These are phyloP conservation scores for Heritiera littoralis DNA, from an alignment of 345 rosid genomes.

Conservation along the genomic window DNA sequence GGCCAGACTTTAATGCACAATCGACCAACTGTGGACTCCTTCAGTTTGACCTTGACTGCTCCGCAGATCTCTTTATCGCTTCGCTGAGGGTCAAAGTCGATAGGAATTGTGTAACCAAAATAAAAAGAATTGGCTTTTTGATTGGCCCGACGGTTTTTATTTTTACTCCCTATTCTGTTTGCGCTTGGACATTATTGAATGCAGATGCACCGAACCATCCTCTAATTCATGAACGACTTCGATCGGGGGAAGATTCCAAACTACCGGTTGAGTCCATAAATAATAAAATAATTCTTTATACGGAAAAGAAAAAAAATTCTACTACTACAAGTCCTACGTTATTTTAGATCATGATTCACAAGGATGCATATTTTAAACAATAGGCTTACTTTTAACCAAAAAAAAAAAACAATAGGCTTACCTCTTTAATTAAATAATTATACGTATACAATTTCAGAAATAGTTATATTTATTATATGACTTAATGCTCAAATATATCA, in stretches of 20 bases:
- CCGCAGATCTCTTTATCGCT: background rate
- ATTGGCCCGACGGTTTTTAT: slow-evolving; percentile 19
- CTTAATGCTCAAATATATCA: too few relatives aligned
- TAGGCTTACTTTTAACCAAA: too few relatives aligned
- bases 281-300: too few relatives aligned
- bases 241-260: background rate
- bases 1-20: background rate
- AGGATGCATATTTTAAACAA: too few relatives aligned
- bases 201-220: slow-evolving; percentile 24
- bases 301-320: too few relatives aligned
- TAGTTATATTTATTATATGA: too few relatives aligned
- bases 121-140: background rate
- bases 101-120: background rate
- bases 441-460: too few relatives aligned
- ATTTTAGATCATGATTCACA: too few relatives aligned
- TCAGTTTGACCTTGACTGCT: slow-evolving; percentile 1
- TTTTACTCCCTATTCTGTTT: background rate
- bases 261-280: background rate
- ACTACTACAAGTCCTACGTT: too few relatives aligned
- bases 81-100: slow-evolving; percentile 19
- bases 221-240: too few relatives aligned
- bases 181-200: background rate
- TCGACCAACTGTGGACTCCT: slow-evolving; percentile 9
- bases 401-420: too few relatives aligned
- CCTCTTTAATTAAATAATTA: too few relatives aligned